A percentile compares a stretch with the other conserved stretches of the same genome.
These are phyloP conservation scores for Dactylorhiza incarnata DNA, from an alignment of 106 monocot species.

Conservation along the genomic window DNA sequence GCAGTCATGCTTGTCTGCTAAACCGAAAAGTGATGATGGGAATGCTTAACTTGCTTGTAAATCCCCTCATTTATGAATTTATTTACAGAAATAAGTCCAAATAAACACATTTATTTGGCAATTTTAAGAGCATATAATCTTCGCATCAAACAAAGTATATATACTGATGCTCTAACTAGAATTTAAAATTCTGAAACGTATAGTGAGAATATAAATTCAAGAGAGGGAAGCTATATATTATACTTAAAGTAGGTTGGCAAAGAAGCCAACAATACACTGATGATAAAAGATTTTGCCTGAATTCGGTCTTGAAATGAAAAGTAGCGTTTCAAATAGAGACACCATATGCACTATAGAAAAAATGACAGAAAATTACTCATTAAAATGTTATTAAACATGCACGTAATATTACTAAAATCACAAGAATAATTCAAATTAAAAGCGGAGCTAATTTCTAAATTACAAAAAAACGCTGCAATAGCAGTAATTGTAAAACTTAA, in stretches of 20 bases:
- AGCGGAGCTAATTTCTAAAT: neutral
- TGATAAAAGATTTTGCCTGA: too few species aligned
- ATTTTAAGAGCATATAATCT: too few species aligned
- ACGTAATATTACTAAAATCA: neutral
- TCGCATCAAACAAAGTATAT: too few species aligned
- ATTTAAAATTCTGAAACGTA: neutral
- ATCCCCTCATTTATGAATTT: too few species aligned
- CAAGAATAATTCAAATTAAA: neutral
- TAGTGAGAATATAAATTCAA: neutral
- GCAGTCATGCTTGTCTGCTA: too few species aligned
- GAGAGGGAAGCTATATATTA: too few species aligned
- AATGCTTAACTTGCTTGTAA: too few species aligned
- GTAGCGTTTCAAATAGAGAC: neutral
- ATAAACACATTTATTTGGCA: too few species aligned
- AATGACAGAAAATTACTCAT: neutral
- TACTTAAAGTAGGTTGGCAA: too few species aligned
- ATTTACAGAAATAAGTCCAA: too few species aligned
- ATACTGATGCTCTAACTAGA: neutral
- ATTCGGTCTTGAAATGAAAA: neutral
- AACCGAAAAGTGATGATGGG: too few species aligned
- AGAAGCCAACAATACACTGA: too few species aligned
- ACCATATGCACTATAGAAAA: neutral
- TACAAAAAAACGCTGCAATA: neutral
- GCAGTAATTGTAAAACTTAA: neutral
- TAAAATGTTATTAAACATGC: neutral